A percentile compares a stretch with the other conserved stretches of the same genome.
Conservation (phyloP, 2,329 filamentous ascomycete species). For the Gliomastix tumulicola region DNA sequence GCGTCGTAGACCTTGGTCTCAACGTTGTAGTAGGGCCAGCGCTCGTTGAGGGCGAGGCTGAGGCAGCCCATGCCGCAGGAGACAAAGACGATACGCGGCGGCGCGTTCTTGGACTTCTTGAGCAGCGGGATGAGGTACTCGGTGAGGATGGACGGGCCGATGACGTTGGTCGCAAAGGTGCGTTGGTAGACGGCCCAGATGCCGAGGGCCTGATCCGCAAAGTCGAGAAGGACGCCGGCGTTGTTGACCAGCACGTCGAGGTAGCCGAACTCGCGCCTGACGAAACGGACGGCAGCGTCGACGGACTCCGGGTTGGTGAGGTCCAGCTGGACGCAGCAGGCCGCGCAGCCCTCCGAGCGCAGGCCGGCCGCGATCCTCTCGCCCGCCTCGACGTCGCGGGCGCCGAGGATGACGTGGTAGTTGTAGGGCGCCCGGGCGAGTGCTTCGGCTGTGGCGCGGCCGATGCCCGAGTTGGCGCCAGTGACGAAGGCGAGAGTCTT, state of each 20-base stretch:
- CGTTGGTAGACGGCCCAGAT: slow-evolving; percentile 43
- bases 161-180: slow-evolving; percentile 36
- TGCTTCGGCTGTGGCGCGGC: slow-evolving; percentile 27
- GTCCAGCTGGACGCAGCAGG: slow-evolving; percentile 39
- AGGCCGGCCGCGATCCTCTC: slow-evolving; percentile 14
- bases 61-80: slow-evolving; percentile 23
- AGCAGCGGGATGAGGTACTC: slow-evolving; percentile 21
- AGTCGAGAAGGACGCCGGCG: slow-evolving; percentile 40
- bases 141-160: slow-evolving; percentile 17
- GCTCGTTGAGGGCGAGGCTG: background rate
- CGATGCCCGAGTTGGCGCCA: slow-evolving; percentile 39
- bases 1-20: background rate
- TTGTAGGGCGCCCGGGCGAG: slow-evolving; percentile 23
- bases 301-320: slow-evolving; percentile 54
- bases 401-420: slow-evolving; percentile 29
- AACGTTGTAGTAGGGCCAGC: background rate
- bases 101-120: slow-evolving; percentile 9
- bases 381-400: slow-evolving; percentile 17
- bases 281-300: slow-evolving; percentile 39
- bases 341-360: background rate
- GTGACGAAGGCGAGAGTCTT: background rate
- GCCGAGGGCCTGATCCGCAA: slow-evolving; percentile 19
- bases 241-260: slow-evolving; percentile 54
- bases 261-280: slow-evolving; percentile 35
- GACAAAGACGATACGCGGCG: slow-evolving; percentile 20